Base-by-base conservation (phyloP, 225 moss, liverwort and hornwort species). In the Pseudoscleropodium purum region DNA sequence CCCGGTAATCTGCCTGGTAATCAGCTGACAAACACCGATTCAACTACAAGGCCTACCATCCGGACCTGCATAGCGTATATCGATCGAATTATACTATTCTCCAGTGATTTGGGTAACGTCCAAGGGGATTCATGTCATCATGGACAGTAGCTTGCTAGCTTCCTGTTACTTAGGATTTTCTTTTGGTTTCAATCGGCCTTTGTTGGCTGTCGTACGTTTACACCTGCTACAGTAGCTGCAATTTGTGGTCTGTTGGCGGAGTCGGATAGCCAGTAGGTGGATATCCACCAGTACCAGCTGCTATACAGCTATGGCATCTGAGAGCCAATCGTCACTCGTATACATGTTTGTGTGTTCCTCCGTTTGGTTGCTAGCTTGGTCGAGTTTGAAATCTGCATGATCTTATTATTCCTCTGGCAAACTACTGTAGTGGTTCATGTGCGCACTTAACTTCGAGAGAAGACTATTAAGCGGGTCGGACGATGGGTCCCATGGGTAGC, bases 251-350 rank as follows among this genome's bases (percentile, higher is more conserved):
- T 90, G 90, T 82, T 90, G 90, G 85, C 62, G 76, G 81, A 90
- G 78, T 79, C 49, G 77, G 86, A 82, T 85, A 57, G 83, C 70
- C 69, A 86, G 92, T 90, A 68, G 90, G 90, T 92, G 90, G 84
- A 80, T 66, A 41, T 66, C 73, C 68, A 37, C 87, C 67, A 57
- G 83, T 84, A 84, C 90, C 82, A 30, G 77, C 62, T 63, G 77
- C 56, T 57, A 27, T n/a, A 52, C n/a, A 69, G 87, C 88, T 78
- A 69, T 41, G 70, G 87, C 87, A 26, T 18, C 41, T 23, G 33
- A 76, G 74, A 76, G 74, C 82, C 85, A 61, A 37, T 86, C 23
- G 67, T 47, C 52, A 52, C 90, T 87, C 26, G 68, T 52, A 51
- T 83, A 11, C 56, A 56, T 41, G 29, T 64, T 64, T n/a, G 34